Evolutionary conservation across 2,329 filamentous ascomycete genomes (phyloP).

Genomic region (Bipolaris victoriae): DNA sequence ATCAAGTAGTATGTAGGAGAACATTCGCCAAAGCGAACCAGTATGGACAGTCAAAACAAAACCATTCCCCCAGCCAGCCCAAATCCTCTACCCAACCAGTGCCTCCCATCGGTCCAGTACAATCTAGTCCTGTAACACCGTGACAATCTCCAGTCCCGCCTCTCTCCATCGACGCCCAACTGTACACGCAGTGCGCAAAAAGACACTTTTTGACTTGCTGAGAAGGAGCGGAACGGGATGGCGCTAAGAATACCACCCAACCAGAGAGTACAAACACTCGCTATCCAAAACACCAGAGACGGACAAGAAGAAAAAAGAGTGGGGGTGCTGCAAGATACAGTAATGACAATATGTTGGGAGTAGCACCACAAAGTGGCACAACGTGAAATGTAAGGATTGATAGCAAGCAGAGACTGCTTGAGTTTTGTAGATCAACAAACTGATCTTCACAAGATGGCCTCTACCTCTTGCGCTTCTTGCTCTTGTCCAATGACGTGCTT

Average conservation of each 20-base stretch:
- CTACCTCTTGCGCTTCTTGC: slow-evolving; percentile 73
- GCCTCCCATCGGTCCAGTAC: slow-evolving; percentile 10
- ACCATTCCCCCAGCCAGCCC: slow-evolving; percentile 6
- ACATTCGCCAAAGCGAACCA: slow-evolving; percentile 14
- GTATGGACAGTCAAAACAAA: slow-evolving; percentile 12
- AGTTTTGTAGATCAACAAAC: background rate
- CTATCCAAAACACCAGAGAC: slow-evolving; percentile 24
- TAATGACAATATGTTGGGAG: slow-evolving; percentile 12
- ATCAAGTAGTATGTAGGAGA: slow-evolving; percentile 30
- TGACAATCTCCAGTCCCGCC: slow-evolving; percentile 15
- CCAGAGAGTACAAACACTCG: slow-evolving; percentile 10
- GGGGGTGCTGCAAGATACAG: slow-evolving; percentile 7
- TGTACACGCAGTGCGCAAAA: slow-evolving; percentile 10
- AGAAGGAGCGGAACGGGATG: slow-evolving; percentile 18
- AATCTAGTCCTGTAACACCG: slow-evolving; percentile 22
- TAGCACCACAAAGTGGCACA: slow-evolving; percentile 15
- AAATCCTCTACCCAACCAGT: slow-evolving; percentile 15
- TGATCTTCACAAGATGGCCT: background rate
- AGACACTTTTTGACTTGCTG: slow-evolving; percentile 16
- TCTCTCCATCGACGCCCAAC: slow-evolving; percentile 7
- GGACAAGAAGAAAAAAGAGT: background rate
- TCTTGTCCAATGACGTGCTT: slow-evolving; percentile 58
- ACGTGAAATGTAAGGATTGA: slow-evolving; percentile 9
- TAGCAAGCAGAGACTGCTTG: background rate
- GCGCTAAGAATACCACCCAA: slow-evolving; percentile 7